A percentile compares a stretch with the other conserved stretches of the same genome.
phyloP scores from a whole-genome alignment of 2,329 filamentous ascomycete species.

The Plenodomus tracheiphilus region DNA sequence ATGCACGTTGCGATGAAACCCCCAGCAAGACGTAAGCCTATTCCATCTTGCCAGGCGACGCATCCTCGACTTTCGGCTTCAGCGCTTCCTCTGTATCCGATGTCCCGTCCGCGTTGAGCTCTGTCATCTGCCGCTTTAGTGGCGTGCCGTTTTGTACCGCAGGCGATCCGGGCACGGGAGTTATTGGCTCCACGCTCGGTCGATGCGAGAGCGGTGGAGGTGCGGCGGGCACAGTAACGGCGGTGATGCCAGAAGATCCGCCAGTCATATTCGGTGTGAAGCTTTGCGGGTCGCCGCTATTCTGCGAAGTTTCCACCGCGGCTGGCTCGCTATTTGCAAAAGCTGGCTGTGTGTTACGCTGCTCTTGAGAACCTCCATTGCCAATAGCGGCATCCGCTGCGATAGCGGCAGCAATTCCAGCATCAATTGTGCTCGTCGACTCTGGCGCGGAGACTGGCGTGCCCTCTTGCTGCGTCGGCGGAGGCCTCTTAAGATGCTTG shows the following conservation, averaged over 20 bases:
- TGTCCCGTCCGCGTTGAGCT: conserved; percentile 15
- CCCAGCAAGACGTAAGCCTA: background rate
- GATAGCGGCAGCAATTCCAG: conserved; percentile 37
- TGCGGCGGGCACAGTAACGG: conserved; percentile 12
- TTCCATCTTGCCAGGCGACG: background rate
- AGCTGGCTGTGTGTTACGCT: conserved; percentile 3
- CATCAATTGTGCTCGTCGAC: conserved; percentile 21
- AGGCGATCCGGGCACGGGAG: conserved; percentile 41
- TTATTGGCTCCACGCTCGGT: conserved; percentile 43
- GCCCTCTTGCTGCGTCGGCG: conserved; percentile 13
- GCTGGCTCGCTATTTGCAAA: conserved; percentile 3
- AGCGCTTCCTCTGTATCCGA: conserved; percentile 10
- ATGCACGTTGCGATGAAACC: too few species aligned
- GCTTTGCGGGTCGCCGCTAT: conserved; percentile 26
- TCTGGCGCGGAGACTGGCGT: conserved; percentile 9
- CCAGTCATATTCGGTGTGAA: conserved; percentile 35
- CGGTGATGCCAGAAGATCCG: conserved; percentile 8
- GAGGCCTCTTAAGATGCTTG: conserved; percentile 17
- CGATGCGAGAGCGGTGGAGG: conserved; percentile 23
- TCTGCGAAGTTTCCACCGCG: conserved; percentile 3
- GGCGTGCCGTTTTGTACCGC: conserved; percentile 32
- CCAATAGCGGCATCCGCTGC: conserved; percentile 37
- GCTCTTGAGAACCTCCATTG: conserved; percentile 8
- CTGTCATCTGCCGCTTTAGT: conserved; percentile 19
- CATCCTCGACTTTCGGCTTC: background rate